These are phyloP conservation scores for Phytopythium delawarense DNA, from an alignment of 352 stramenopile species.

Conservation along the genomic window DNA sequence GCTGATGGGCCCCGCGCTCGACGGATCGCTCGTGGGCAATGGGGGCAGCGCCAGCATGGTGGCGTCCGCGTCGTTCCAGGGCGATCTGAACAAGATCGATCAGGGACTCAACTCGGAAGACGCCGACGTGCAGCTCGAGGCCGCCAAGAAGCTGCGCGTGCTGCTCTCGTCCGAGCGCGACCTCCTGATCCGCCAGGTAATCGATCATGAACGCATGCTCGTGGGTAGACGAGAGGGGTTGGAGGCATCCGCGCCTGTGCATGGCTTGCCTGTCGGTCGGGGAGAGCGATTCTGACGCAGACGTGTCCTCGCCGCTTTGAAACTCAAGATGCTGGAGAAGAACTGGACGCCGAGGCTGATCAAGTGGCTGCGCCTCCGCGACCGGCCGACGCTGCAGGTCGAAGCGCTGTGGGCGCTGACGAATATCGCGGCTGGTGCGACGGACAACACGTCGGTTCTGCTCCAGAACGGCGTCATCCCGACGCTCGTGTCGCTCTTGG, in stretches of 20 bases:
- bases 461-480: slow-evolving; percentile 91
- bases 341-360: slow-evolving; percentile 86
- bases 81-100: slow-evolving; percentile 82
- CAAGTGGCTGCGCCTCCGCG: slow-evolving; percentile 76
- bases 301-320: background rate
- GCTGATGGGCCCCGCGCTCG: slow-evolving; percentile 23
- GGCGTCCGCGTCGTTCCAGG: slow-evolving; percentile 63
- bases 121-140: slow-evolving; percentile 76
- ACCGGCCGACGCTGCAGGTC: slow-evolving; percentile 84
- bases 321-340: slow-evolving; percentile 79
- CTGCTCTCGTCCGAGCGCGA: slow-evolving; percentile 81
- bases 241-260: background rate
- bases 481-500: slow-evolving; percentile 87
- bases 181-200: slow-evolving; percentile 81
- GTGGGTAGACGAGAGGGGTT: background rate
- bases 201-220: background rate
- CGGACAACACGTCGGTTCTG: slow-evolving; percentile 90
- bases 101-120: slow-evolving; percentile 77
- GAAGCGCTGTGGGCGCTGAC: slow-evolving; percentile 94
- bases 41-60: slow-evolving; percentile 21
- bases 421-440: slow-evolving; percentile 92
- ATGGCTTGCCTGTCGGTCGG: background rate
- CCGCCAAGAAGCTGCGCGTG: slow-evolving; percentile 84
- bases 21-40: slow-evolving; percentile 19
- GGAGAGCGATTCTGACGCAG: background rate